Base-by-base conservation (phyloP, 164 flowering plant genomes). In the Vitis rupestris region DNA sequence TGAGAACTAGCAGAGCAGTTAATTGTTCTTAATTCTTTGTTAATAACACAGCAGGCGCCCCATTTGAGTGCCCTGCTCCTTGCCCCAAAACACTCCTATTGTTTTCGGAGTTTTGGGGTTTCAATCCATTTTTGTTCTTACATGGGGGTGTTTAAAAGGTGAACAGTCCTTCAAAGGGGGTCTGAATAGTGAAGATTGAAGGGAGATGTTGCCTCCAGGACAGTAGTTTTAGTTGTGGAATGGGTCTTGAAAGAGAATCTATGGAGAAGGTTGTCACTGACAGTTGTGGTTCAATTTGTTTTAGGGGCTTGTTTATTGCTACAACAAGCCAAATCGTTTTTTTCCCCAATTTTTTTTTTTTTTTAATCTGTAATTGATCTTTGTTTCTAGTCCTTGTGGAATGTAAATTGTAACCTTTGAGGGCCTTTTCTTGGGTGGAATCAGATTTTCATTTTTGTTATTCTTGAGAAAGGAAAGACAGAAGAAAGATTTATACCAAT, bases 21-120 rank as follows among this genome's bases (percentile, higher is more conserved):
- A 31, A 50, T 72, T 72, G 71, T 70, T 80, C 66, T 53, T 73
- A 72, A 83, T 83, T 85, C 84, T 85, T 86, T 83, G 80, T 68
- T 50, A 83, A 83, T 83, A 80, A 79, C 61, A 70, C 70, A 49
- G 74, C 77, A 72, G 80, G 80, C 77, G 71, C 63, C 79, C 82
- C 69, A 66, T 70, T 70, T 16, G 73, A 70, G 70, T 74, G 75
- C 73, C 71, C 65, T 75, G 79, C 72, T 70, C 51, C 56, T 13
- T 3, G 68, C 53, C 71, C 61, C 10, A 5, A n/a, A 19, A 7
- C 14, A 7, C 70, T 54, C 75, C 17, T 64, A 15, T 53, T 37
- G 31, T 5, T 63, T 64, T 64, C 29, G 51, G 47, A 30, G 56
- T 29, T 17, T 3, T 56, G 31, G 56, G 49, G 59, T 37, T 19